A percentile compares a stretch with the other conserved stretches of the same genome.
phyloP scores from a whole-genome alignment of 1,284 basidiomycete species.

The Fomitopsis pinicola region DNA sequence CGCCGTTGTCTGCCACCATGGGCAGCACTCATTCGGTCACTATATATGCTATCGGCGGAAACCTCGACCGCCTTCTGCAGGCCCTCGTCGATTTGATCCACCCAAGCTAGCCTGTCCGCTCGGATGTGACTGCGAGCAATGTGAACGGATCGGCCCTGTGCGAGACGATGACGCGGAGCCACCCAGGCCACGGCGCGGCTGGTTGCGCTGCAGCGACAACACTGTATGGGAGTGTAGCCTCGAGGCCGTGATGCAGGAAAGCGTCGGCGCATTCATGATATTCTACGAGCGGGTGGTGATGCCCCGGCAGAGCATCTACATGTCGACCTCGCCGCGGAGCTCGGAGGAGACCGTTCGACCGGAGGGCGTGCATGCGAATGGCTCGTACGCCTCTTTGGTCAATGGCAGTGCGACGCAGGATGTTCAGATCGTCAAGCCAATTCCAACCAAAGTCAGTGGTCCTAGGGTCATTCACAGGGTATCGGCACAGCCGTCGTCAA shows the following conservation, averaged over 20 bases:
- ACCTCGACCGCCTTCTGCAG: constrained; percentile 43
- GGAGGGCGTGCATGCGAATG: constrained; percentile 25
- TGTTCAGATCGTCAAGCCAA: constrained; percentile 4
- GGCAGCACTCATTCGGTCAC: constrained; percentile 86
- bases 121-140: constrained; percentile 40
- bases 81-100: constrained; percentile 34
- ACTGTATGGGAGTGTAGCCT: constrained; percentile 75
- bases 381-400: constrained; percentile 30
- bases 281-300: constrained; percentile 79
- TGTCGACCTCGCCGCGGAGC: constrained; percentile 18
- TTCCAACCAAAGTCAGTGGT: constrained; percentile 27
- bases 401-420: constrained; percentile 15
- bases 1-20: constrained; percentile 86
- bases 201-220: constrained; percentile 86
- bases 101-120: constrained; percentile 47
- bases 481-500: constrained; percentile 37
- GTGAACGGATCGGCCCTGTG: constrained; percentile 35
- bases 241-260: constrained; percentile 70
- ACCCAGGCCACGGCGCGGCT: constrained; percentile 49
- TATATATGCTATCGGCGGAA: constrained; percentile 87
- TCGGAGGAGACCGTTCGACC: constrained; percentile 63
- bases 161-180: constrained; percentile 30
- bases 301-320: constrained; percentile 22
- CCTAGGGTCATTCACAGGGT: constrained; percentile 55
- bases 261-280: constrained; percentile 79